These are phyloP conservation scores for Ulvella scutata DNA, from an alignment of 139 green algal species.

Conservation along the genomic window DNA sequence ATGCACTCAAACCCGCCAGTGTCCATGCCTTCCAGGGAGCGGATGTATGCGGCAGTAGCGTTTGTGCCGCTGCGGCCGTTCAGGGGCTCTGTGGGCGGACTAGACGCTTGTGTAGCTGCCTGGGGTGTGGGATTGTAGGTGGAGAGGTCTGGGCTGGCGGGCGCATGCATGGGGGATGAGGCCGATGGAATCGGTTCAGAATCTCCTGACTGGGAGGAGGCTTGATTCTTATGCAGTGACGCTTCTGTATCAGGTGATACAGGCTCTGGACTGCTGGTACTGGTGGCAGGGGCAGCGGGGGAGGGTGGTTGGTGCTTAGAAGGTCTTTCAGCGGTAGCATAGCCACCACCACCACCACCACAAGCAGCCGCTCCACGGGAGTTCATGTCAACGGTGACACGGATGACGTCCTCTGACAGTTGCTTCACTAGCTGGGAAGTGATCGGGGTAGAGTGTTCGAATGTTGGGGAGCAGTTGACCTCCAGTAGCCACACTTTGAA, in stretches of 20 bases:
- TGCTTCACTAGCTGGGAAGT: conserved; percentile 6
- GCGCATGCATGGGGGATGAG: no score
- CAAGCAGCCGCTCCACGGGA: no score
- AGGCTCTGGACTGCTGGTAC: no score
- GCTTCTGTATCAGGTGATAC: no score
- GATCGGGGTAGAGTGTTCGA: conserved; percentile 25
- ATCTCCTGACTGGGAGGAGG: no score
- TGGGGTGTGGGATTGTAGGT: neutral
- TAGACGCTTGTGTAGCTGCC: neutral
- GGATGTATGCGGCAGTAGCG: neutral
- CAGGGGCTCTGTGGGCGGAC: neutral
- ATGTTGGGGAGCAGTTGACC: conserved; percentile 26
- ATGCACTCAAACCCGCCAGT: neutral
- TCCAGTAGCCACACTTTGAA: conserved; percentile 28
- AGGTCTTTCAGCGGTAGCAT: no score
- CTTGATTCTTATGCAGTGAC: no score
- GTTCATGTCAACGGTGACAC: neutral
- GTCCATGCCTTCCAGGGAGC: neutral
- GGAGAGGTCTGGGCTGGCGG: neutral
- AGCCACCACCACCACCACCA: no score
- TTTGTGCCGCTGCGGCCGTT: neutral
- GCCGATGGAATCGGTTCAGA: no score
- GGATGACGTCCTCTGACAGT: conserved; percentile 18
- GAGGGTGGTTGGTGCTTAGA: no score
- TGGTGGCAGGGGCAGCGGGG: neutral